Percentiles rank a stretch among this genome's conserved stretches.
Conservation (phyloP, 495 filamentous ascomycete species). For the Neurospora intermedia region DNA sequence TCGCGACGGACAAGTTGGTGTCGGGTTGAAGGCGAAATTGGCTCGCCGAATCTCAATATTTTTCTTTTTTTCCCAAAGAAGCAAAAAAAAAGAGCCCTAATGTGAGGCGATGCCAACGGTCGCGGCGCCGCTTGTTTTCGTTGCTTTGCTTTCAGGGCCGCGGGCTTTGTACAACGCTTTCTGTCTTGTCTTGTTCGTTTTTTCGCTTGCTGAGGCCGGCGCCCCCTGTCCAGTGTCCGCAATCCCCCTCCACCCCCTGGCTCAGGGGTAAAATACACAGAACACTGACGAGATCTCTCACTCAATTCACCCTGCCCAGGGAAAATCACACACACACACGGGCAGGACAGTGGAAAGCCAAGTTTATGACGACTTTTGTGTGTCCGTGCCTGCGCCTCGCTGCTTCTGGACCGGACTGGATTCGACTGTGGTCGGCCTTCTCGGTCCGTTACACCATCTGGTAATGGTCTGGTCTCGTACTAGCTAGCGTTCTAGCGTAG, state of each 20-base stretch:
- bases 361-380: neutral
- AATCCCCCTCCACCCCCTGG: neutral
- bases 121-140: neutral
- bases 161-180: neutral
- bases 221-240: neutral
- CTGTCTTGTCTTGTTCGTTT: neutral
- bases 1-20: neutral
- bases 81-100: neutral
- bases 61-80: neutral
- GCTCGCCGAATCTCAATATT: neutral
- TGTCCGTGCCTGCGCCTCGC: neutral
- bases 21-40: neutral
- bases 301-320: neutral
- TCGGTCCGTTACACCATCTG: neutral
- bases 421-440: neutral
- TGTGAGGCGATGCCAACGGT: neutral
- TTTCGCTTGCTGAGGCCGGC: neutral
- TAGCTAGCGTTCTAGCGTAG: neutral
- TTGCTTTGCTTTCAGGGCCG: neutral
- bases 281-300: neutral
- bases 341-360: neutral
- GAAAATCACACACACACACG: neutral
- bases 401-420: neutral
- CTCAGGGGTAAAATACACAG: neutral
- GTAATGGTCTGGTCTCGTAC: neutral